These are phyloP conservation scores for Colletotrichum falcatum DNA, from an alignment of 2,329 filamentous ascomycete genomes.

Conservation along the genomic window DNA sequence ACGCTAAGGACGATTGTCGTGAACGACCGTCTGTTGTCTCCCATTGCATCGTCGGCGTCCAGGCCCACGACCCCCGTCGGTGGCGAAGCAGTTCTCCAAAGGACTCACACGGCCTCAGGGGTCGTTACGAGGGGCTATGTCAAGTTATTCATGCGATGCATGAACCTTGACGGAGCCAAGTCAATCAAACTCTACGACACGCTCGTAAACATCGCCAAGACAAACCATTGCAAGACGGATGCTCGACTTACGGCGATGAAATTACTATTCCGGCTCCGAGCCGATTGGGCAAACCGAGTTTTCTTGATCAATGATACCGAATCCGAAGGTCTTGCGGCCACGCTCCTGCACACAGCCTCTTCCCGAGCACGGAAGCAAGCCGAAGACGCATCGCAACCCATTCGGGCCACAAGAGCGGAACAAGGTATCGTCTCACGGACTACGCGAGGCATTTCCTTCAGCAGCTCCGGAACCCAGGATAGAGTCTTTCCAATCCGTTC, in stretches of 20 bases:
- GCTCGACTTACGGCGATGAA: conserved; percentile 81
- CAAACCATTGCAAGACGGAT: conserved; percentile 71
- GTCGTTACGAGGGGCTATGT: conserved; percentile 79
- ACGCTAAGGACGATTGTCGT: conserved; percentile 64
- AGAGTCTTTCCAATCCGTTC: conserved; percentile 56
- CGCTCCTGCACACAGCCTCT: conserved; percentile 74
- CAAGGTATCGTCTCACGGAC: conserved; percentile 55
- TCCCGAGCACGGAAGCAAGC: conserved; percentile 63
- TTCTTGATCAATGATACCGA: conserved; percentile 79
- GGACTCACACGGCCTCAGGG: conserved; percentile 70
- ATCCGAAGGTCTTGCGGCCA: conserved; percentile 77
- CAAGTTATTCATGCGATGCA: conserved; percentile 79
- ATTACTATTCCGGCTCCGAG: conserved; percentile 83
- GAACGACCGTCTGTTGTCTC: conserved; percentile 60
- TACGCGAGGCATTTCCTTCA: conserved; percentile 65
- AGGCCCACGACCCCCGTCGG: conserved; percentile 46
- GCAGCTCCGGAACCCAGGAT: conserved; percentile 60
- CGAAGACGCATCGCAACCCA: conserved; percentile 62
- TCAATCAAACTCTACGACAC: conserved; percentile 71
- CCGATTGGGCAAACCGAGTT: conserved; percentile 83
- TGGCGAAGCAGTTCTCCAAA: conserved; percentile 43
- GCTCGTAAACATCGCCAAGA: conserved; percentile 73
- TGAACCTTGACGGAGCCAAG: conserved; percentile 75
- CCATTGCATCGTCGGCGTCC: conserved; percentile 50
- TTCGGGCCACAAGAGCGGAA: conserved; percentile 60